A percentile compares a stretch with the other conserved stretches of the same genome.
Evolutionary conservation across 768 basidiomycete genomes (phyloP).

Genomic region (Lyophyllum semitale): DNA sequence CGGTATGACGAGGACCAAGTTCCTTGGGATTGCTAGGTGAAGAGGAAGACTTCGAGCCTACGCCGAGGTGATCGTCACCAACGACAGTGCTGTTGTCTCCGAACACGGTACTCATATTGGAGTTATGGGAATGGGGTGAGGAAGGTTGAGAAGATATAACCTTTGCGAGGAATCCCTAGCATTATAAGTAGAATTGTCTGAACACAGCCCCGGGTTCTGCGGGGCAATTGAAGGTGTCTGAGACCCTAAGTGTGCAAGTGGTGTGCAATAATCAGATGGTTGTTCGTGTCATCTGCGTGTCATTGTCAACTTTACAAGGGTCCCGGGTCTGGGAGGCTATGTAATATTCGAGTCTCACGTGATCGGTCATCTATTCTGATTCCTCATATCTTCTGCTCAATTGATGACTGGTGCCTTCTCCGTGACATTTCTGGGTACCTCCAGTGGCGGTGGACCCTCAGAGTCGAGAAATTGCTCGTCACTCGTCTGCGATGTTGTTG

Average conservation of each 20-base stretch:
- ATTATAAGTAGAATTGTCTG: not conserved
- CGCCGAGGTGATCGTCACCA: slow-evolving; percentile 46
- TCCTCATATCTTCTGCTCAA: not conserved
- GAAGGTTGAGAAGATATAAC: not conserved
- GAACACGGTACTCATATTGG: slow-evolving; percentile 36
- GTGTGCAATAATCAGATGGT: slow-evolving; percentile 21
- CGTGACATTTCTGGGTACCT: slow-evolving; percentile 77
- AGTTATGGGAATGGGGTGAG: not conserved
- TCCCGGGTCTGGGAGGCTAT: no score
- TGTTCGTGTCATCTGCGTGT: slow-evolving; percentile 51
- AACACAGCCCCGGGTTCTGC: not conserved
- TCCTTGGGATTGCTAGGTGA: slow-evolving; percentile 20
- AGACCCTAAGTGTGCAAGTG: not conserved
- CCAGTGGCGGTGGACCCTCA: slow-evolving; percentile 75
- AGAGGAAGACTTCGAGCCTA: slow-evolving; percentile 21
- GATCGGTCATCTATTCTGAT: no score
- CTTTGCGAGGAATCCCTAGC: not conserved
- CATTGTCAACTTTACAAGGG: no score
- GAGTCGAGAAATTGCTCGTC: slow-evolving; percentile 77
- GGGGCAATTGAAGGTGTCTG: no score
- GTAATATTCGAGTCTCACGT: no score
- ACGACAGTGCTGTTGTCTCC: slow-evolving; percentile 43
- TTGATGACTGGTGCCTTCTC: slow-evolving; percentile 45
- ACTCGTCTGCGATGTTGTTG: slow-evolving; percentile 59
- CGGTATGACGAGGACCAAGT: slow-evolving; percentile 11